phyloP scores from a whole-genome alignment of 805 yeast genomes.

The Cyberlindnera subsufficiens region DNA sequence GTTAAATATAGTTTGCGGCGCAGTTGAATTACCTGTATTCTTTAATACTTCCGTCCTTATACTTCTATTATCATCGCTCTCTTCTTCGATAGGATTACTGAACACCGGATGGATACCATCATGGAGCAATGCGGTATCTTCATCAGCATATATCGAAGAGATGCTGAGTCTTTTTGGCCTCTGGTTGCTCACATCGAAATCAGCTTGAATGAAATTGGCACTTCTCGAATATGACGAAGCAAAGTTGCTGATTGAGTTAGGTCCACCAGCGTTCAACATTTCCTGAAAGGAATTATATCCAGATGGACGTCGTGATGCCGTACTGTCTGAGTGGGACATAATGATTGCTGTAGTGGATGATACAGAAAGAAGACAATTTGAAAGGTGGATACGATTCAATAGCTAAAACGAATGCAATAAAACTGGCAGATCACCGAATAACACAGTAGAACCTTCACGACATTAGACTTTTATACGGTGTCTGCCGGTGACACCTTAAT shows the following conservation, averaged over 20 bases:
- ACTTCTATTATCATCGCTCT: constrained; percentile 10
- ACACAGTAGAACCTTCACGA: no score
- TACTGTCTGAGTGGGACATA: background rate
- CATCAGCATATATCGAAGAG: constrained; percentile 8
- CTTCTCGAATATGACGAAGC: constrained; percentile 23
- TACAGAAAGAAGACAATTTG: no score
- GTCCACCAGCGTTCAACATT: constrained; percentile 19
- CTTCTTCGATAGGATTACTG: background rate
- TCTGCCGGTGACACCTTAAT: no score
- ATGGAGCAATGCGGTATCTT: constrained; percentile 12
- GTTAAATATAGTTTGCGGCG: constrained; percentile 71
- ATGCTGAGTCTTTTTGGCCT: constrained; percentile 14
- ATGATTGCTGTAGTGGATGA: no score
- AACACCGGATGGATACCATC: background rate
- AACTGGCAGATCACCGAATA: no score
- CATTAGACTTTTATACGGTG: no score
- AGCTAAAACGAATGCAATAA: no score
- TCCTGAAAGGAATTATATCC: constrained; percentile 23
- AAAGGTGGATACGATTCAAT: no score
- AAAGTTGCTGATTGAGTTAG: constrained; percentile 21
- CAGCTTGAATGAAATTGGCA: constrained; percentile 22
- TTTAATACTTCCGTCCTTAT: constrained; percentile 10
- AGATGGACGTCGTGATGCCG: constrained; percentile 3
- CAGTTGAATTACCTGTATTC: constrained; percentile 44
- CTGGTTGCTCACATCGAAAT: constrained; percentile 18